A percentile compares a stretch with the other conserved stretches of the same genome.
Conservation (phyloP, 805 yeast species). For the Candida rishiriensis region DNA sequence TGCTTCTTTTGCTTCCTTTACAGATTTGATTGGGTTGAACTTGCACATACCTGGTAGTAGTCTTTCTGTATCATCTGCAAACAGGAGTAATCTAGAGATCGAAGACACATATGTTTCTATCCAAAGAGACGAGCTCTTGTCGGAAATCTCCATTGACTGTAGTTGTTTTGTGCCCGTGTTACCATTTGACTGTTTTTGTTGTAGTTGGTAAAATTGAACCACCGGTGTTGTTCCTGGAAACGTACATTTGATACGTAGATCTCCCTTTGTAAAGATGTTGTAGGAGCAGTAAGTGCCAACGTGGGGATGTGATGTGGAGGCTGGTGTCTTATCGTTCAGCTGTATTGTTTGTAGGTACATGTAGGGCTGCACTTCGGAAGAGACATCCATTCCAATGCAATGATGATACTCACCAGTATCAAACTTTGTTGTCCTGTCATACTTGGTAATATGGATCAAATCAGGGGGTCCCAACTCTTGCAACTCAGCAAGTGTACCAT, state of each 20-base stretch:
- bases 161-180: constrained; percentile 29
- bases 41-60: constrained; percentile 58
- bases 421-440: constrained; percentile 38
- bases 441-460: constrained; percentile 49
- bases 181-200: not conserved
- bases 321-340: constrained; percentile 30
- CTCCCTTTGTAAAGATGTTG: constrained; percentile 70
- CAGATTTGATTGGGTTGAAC: constrained; percentile 38
- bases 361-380: constrained; percentile 49
- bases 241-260: constrained; percentile 61
- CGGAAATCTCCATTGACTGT: constrained; percentile 38
- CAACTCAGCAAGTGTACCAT: constrained; percentile 36
- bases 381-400: constrained; percentile 49
- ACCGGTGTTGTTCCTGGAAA: constrained; percentile 44
- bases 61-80: constrained; percentile 48
- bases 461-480: constrained; percentile 74
- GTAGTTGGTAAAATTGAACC: constrained; percentile 43
- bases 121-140: constrained; percentile 53
- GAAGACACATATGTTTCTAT: constrained; percentile 56
- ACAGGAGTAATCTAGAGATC: constrained; percentile 49
- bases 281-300: constrained; percentile 60
- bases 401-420: constrained; percentile 54
- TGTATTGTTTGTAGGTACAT: constrained; percentile 48
- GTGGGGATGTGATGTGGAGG: constrained; percentile 27
- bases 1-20: constrained; percentile 33